Evolutionary conservation across 2,329 filamentous ascomycete genomes (phyloP).

Genomic region (Microdochium nivale): DNA sequence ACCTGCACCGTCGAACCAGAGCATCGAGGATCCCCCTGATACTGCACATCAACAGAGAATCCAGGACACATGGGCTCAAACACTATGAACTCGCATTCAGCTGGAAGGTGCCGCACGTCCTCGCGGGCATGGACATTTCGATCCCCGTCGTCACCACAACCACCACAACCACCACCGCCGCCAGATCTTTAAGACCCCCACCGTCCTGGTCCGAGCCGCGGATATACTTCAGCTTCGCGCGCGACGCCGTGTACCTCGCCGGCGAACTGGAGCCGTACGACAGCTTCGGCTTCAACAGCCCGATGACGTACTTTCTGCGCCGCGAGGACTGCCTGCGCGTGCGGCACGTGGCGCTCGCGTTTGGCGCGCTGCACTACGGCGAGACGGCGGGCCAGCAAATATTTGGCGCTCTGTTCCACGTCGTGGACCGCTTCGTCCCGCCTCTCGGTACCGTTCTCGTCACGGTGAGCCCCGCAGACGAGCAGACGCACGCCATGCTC

Average conservation of each 20-base stretch:
- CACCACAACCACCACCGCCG: slow-evolving; percentile 2
- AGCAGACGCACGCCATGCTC: background rate
- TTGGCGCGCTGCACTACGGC: slow-evolving; percentile 33
- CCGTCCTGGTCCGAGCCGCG: slow-evolving; percentile 24
- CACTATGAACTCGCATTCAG: slow-evolving; percentile 38
- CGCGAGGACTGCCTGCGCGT: slow-evolving; percentile 34
- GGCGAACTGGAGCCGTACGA: slow-evolving; percentile 40
- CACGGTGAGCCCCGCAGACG: background rate
- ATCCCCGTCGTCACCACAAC: background rate
- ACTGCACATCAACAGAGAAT: slow-evolving; percentile 34
- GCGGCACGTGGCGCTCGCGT: slow-evolving; percentile 32
- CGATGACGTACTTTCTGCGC: slow-evolving; percentile 38
- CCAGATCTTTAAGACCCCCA: slow-evolving; percentile 9
- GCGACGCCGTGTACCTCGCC: slow-evolving; percentile 36
- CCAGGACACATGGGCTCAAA: slow-evolving; percentile 28
- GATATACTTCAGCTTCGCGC: slow-evolving; percentile 38
- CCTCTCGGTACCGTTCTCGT: slow-evolving; percentile 1
- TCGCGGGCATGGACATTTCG: slow-evolving; percentile 12
- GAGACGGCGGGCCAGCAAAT: slow-evolving; percentile 33
- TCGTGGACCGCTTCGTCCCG: slow-evolving; percentile 33
- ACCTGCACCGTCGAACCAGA: background rate
- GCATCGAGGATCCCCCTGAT: slow-evolving; percentile 26
- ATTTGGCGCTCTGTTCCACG: slow-evolving; percentile 37
- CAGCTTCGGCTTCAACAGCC: slow-evolving; percentile 34
- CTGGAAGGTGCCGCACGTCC: slow-evolving; percentile 34